Conservation (phyloP, 306 rosid species). For the Notholithocarpus densiflorus region DNA sequence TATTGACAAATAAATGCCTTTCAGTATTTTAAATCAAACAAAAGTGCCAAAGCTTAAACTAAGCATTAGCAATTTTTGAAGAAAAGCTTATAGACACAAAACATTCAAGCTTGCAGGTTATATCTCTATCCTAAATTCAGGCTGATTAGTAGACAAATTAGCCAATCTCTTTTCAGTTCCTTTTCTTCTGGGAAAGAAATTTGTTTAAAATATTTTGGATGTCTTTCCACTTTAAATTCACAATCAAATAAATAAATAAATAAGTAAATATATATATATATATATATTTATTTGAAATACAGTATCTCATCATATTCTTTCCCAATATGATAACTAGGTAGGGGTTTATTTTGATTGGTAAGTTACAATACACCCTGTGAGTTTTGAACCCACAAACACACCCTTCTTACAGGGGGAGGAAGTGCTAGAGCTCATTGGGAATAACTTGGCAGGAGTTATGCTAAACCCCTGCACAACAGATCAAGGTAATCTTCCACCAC, state of each 20-base stretch:
- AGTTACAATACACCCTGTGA: neutral
- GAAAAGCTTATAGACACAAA: neutral
- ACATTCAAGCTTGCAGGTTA: neutral
- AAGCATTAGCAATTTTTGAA: neutral
- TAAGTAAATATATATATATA: too few relatives aligned
- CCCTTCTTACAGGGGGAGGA: too few relatives aligned
- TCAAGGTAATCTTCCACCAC: too few relatives aligned
- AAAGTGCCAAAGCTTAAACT: neutral
- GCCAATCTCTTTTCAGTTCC: neutral
- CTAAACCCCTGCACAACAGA: too few relatives aligned
- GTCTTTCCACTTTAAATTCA: neutral
- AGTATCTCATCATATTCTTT: neutral
- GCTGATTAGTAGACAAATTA: neutral
- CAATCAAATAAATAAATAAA: neutral
- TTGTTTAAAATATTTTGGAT: neutral
- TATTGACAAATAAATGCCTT: neutral
- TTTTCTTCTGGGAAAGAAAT: neutral
- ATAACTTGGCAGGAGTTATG: too few relatives aligned
- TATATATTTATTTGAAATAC: neutral
- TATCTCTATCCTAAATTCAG: neutral
- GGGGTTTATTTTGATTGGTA: neutral
- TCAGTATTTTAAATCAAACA: neutral
- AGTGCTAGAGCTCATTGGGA: too few relatives aligned
- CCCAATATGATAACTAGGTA: neutral
- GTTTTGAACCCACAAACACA: too few relatives aligned